Conservation (phyloP, 352 stramenopile species). For the Phytophthora pseudosyringae region DNA sequence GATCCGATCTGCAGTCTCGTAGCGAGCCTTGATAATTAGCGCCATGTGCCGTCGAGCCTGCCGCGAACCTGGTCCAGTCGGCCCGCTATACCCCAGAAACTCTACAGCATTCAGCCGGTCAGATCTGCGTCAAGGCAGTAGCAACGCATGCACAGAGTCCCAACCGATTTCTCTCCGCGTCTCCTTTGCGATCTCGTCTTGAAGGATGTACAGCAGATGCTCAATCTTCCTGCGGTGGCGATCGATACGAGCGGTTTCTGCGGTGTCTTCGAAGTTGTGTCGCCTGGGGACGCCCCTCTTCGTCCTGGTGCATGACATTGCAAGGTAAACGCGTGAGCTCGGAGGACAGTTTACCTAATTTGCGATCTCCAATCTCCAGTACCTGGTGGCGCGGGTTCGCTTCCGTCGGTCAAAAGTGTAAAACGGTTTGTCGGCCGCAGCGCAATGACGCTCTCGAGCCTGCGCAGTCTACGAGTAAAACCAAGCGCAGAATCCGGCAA, state of each 20-base stretch:
- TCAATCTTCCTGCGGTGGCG: constrained; percentile 61
- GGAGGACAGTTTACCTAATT: neutral
- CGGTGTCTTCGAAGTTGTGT: constrained; percentile 10
- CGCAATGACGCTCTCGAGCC: constrained; percentile 56
- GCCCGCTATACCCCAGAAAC: constrained; percentile 30
- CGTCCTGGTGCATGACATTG: neutral
- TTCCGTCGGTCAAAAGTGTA: constrained; percentile 59
- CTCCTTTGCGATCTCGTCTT: constrained; percentile 65
- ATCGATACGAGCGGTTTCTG: constrained; percentile 46
- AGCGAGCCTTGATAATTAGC: constrained; percentile 59
- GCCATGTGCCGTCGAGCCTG: constrained; percentile 48
- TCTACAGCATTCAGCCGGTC: constrained; percentile 22
- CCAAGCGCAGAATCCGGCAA: neutral
- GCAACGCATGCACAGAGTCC: neutral
- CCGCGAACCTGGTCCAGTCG: constrained; percentile 30
- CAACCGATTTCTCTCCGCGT: constrained; percentile 69
- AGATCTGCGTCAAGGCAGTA: constrained; percentile 4
- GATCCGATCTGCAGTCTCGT: constrained; percentile 71
- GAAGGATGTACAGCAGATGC: constrained; percentile 63
- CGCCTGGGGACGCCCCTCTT: neutral
- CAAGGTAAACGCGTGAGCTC: neutral
- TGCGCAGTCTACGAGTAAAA: constrained; percentile 36
- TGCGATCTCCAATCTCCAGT: neutral
- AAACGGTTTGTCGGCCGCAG: constrained; percentile 42
- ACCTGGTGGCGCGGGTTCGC: constrained; percentile 8